These are phyloP conservation scores for Botrytis cinerea DNA, from an alignment of 2,329 filamentous ascomycete genomes.

Conservation along the genomic window DNA sequence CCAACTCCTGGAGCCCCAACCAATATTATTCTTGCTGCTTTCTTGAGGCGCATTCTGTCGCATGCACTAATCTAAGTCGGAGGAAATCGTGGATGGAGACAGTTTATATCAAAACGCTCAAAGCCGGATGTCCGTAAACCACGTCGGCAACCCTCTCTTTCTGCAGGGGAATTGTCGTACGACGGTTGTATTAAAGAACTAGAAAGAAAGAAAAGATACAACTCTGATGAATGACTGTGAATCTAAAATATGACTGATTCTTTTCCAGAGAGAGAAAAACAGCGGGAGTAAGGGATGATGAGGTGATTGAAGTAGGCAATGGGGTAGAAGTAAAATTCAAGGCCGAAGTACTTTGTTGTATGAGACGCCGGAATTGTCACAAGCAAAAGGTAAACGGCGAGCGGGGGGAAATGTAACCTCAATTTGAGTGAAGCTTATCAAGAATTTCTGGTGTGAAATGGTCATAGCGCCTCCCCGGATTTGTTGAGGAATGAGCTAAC, in stretches of 20 bases:
- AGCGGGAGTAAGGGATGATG: neutral
- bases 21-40: conserved; percentile 89
- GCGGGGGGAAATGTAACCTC: neutral
- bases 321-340: neutral
- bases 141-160: neutral
- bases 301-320: neutral
- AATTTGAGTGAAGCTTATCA: conserved; percentile 3
- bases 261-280: neutral
- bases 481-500: conserved; percentile 5
- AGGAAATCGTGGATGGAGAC: neutral
- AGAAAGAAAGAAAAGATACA: neutral
- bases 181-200: neutral
- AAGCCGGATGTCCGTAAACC: conserved; percentile 19
- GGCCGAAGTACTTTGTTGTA: neutral
- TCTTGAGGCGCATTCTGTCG: conserved; percentile 63
- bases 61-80: neutral
- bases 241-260: neutral
- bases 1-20: conserved; percentile 89
- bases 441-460: conserved; percentile 2
- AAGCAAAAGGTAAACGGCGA: conserved; percentile 9
- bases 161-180: neutral
- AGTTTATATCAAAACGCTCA: neutral
- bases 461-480: conserved; percentile 10
- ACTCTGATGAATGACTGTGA: neutral
- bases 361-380: neutral